Evolutionary conservation across 495 filamentous ascomycete genomes (phyloP), one percentile per base, ranked within the genome.

Genomic region (Penicillium lividum): DNA sequence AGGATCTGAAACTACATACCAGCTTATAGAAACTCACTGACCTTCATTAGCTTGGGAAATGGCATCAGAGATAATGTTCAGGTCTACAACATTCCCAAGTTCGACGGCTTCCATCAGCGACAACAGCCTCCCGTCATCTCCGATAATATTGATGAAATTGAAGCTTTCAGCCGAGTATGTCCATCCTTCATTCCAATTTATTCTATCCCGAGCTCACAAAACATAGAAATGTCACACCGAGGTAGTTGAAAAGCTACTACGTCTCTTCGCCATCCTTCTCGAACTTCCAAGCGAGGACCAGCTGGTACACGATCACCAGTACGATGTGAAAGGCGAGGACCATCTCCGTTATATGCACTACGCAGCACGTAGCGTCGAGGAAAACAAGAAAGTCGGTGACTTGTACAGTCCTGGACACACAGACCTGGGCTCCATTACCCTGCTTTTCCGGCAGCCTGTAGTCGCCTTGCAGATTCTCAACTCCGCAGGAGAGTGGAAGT

Each of bases 321-420:
- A 81, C 56, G 74, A 81, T 51, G 67, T 68, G 11, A 67, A 72
- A n/a, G 73, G 77, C 27, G 80, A 81, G 45, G 76, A 79, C 43
- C 78, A 81, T 55, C 70, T 81, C 1, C 80, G 79, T 34, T 81
- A 81, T 64, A 82, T 82, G 79, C 73, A 77, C 63, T 82, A 82
- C 61, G 68, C 68, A 11, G 71, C 75, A 0, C 79, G 79, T 2
- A 71, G 59, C 31, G 33, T 66, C 7, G 75, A 76, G 18, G 76
- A 78, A 9, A 80, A 81, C 67, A 60, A 70, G 27, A 66, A 69
- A 30, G 68, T 69, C 13, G 68, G 68, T 4, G 63, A 64, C 13
- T 53, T 74, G 6, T 70, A 75, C 51, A 70, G 59, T 28, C 67
- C 68, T 1, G 74, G 74, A 4, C 73, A 78, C 44, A 77, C 74